Conservation (phyloP, 495 filamentous ascomycete genomes). For the Hypoxylon fragiforme region DNA sequence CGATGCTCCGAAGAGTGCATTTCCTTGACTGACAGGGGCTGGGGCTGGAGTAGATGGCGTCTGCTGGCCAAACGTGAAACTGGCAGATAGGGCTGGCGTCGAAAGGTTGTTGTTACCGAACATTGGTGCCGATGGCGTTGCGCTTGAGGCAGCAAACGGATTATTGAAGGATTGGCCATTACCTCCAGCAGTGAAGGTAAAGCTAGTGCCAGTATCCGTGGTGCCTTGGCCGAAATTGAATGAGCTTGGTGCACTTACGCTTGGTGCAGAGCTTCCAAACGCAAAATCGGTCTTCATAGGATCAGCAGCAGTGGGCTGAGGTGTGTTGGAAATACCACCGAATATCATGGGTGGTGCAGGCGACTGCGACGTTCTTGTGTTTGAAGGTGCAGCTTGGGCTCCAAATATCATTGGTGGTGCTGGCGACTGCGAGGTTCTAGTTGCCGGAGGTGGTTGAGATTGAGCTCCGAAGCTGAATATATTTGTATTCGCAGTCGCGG, state of each 20-base stretch:
- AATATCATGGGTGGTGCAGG: slow-evolving; percentile 20
- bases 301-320: slow-evolving; percentile 14
- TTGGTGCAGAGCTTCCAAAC: slow-evolving; percentile 23
- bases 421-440: slow-evolving; percentile 5
- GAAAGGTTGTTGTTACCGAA: slow-evolving; percentile 31
- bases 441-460: slow-evolving; percentile 1
- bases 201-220: slow-evolving; percentile 36
- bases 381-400: slow-evolving; percentile 12
- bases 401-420: slow-evolving; percentile 24
- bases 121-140: slow-evolving; percentile 15
- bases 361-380: slow-evolving; percentile 4
- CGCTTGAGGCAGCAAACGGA: slow-evolving; percentile 41
- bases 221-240: slow-evolving; percentile 35
- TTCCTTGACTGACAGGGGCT: slow-evolving; percentile 26
- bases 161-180: slow-evolving; percentile 43
- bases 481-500: slow-evolving; percentile 32
- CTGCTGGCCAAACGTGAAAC: slow-evolving; percentile 40
- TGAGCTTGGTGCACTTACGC: slow-evolving; percentile 2
- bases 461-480: slow-evolving; percentile 34
- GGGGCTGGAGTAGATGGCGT: slow-evolving; percentile 33
- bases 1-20: slow-evolving; percentile 22
- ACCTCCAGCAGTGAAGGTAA: slow-evolving; percentile 46
- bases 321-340: slow-evolving; percentile 10
- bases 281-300: slow-evolving; percentile 28
- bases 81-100: slow-evolving; percentile 38